Percentiles rank a stretch among this genome's conserved stretches.
Conservation (phyloP, 805 yeast genomes). For the Komagataella populi region DNA sequence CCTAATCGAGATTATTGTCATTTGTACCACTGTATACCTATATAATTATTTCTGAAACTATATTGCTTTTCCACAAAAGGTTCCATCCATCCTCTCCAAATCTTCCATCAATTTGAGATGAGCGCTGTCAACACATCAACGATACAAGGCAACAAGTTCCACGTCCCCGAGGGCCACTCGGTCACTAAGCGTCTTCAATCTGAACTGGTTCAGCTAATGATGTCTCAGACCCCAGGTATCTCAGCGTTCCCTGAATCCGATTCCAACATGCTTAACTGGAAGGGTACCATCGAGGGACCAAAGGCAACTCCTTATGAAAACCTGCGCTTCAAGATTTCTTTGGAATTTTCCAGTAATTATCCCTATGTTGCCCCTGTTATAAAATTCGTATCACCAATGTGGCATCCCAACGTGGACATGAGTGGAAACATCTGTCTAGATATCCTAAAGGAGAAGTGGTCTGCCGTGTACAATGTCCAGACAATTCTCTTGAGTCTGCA, state of each 20-base stretch:
- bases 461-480: constrained; percentile 94
- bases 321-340: constrained; percentile 79
- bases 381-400: constrained; percentile 85
- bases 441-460: constrained; percentile 96
- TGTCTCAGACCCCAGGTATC: constrained; percentile 34
- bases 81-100: background rate
- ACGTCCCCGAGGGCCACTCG: constrained; percentile 25
- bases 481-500: constrained; percentile 91
- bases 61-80: background rate
- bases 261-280: constrained; percentile 58
- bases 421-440: constrained; percentile 95
- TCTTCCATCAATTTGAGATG: background rate
- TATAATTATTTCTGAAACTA: background rate
- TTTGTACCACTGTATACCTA: background rate
- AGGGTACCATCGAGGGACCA: constrained; percentile 92
- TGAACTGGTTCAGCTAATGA: constrained; percentile 39
- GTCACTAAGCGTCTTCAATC: constrained; percentile 36
- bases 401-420: constrained; percentile 94
- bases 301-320: constrained; percentile 57
- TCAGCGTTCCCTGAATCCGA: constrained; percentile 43
- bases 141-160: background rate
- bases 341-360: constrained; percentile 94
- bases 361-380: constrained; percentile 98
- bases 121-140: background rate
- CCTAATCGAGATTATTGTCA: background rate